Evolutionary conservation across 2,329 filamentous ascomycete species (phyloP).

Genomic region (Xylaria sp.): DNA sequence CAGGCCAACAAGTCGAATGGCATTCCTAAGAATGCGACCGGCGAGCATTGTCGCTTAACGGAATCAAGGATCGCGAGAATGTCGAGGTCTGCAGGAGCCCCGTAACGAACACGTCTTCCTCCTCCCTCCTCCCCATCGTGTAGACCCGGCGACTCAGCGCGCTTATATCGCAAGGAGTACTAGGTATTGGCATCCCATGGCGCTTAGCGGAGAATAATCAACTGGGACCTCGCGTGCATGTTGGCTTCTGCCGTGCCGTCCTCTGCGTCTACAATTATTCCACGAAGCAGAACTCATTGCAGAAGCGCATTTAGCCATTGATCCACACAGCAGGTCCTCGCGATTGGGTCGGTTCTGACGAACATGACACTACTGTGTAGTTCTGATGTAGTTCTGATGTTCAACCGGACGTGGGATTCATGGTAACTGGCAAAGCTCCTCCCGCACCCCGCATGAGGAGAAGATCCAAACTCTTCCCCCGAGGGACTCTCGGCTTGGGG

Average conservation of each 20-base stretch:
- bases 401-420: background rate
- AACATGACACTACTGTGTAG: background rate
- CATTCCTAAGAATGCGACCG: background rate
- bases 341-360: conserved; percentile 16
- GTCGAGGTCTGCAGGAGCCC: background rate
- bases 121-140: background rate
- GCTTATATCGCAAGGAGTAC: conserved; percentile 8
- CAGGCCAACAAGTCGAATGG: conserved; percentile 5
- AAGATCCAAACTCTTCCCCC: background rate
- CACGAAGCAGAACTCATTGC: conserved; percentile 12
- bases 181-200: background rate
- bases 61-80: background rate
- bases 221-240: background rate
- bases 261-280: conserved; percentile 13
- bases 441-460: conserved; percentile 18
- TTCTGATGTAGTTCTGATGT: no score
- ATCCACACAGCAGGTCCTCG: background rate
- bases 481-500: conserved; percentile 1
- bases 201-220: background rate
- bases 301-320: conserved; percentile 1
- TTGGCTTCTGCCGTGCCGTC: background rate
- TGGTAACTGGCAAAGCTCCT: background rate
- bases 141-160: background rate
- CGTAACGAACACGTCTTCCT: background rate
- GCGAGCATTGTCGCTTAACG: conserved; percentile 6